Conservation (phyloP, 768 basidiomycete species). For the Cubamyces sp. region DNA sequence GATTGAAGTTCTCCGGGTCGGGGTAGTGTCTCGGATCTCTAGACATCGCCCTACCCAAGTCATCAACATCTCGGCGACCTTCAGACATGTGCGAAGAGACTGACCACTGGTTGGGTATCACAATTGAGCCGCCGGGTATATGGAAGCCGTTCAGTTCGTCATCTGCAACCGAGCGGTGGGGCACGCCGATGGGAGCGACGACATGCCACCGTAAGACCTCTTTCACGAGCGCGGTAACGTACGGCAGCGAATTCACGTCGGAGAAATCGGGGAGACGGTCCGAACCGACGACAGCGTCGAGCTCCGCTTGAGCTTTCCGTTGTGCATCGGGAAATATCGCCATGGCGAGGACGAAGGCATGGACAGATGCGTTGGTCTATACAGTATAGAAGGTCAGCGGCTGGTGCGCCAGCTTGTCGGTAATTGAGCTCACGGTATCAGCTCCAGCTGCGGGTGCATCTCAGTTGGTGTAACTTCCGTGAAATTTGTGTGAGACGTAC, state of each 20-base stretch:
- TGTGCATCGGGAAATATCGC: constrained; percentile 32
- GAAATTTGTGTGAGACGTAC: background rate
- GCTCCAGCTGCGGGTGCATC: background rate
- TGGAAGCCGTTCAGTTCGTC: constrained; percentile 34
- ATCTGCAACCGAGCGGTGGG: constrained; percentile 28
- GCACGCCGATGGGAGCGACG: constrained; percentile 24
- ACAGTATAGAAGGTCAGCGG: background rate
- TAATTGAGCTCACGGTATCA: constrained; percentile 9
- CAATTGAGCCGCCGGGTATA: constrained; percentile 34
- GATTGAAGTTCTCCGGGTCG: constrained; percentile 18
- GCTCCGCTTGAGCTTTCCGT: constrained; percentile 32
- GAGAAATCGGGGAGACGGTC: constrained; percentile 18
- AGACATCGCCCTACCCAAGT: constrained; percentile 8
- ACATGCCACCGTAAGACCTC: constrained; percentile 30
- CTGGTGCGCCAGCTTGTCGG: background rate
- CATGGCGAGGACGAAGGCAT: constrained; percentile 35
- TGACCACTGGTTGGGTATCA: constrained; percentile 30
- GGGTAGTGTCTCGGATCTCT: constrained; percentile 17
- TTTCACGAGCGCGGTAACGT: constrained; percentile 26
- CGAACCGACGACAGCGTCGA: constrained; percentile 27
- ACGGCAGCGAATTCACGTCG: constrained; percentile 25
- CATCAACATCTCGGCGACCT: background rate
- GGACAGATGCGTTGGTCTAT: constrained; percentile 25
- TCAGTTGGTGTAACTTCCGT: background rate
- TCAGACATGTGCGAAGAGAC: background rate